Percentiles rank a stretch among this genome's conserved stretches.
Conservation (phyloP, 768 basidiomycete species). For the Holtermanniella nyarrowii region DNA sequence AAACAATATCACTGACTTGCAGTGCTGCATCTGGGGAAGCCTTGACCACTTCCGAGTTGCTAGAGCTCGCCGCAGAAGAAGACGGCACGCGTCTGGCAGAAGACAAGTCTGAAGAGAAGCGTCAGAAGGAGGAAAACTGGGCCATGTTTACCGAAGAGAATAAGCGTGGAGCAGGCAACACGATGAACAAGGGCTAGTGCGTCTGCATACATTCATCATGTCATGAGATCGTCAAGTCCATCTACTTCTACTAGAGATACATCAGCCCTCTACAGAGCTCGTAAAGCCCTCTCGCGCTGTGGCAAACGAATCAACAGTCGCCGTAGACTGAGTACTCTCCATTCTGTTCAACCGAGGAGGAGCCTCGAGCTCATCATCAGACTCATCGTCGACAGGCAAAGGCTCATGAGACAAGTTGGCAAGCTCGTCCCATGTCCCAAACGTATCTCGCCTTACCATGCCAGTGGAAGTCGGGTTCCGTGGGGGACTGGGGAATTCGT, state of each 20-base stretch:
- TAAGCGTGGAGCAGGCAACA: slow-evolving; percentile 87
- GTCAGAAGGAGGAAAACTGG: slow-evolving; percentile 84
- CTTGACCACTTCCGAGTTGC: slow-evolving; percentile 66
- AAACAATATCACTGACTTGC: neutral
- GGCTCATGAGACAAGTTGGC: neutral
- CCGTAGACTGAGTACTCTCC: neutral
- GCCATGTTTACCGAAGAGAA: slow-evolving; percentile 76
- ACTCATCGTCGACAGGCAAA: neutral
- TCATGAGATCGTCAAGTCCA: neutral
- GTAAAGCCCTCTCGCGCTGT: neutral
- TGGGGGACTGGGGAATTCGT: slow-evolving; percentile 1
- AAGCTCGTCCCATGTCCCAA: neutral
- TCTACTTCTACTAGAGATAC: too few species aligned
- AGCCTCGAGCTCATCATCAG: neutral
- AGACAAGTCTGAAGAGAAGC: slow-evolving; percentile 61
- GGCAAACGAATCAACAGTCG: neutral
- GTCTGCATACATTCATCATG: neutral
- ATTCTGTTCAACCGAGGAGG: neutral
- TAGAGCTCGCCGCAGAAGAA: slow-evolving; percentile 68
- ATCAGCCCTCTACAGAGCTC: neutral
- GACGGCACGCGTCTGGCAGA: slow-evolving; percentile 65
- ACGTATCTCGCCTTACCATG: neutral
- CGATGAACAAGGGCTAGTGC: slow-evolving; percentile 77
- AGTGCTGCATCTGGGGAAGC: slow-evolving; percentile 59
- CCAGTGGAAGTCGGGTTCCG: slow-evolving; percentile 3